Evolutionary conservation across 1,284 basidiomycete species (phyloP).

Genomic region (Tausonia pullulans): DNA sequence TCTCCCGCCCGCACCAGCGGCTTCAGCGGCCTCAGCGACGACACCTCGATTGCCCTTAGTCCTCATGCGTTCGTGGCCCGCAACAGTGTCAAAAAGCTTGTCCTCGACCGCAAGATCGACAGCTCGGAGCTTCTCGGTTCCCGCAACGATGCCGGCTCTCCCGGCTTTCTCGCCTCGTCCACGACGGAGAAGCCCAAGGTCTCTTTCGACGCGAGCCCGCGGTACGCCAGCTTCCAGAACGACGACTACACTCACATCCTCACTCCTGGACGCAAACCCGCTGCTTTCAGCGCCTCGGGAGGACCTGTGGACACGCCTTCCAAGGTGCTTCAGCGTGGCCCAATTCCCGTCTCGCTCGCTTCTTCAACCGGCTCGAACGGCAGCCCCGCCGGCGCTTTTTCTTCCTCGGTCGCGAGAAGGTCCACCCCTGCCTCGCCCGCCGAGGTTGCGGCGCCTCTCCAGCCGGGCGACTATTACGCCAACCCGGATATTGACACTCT

Average conservation of each 20-base stretch:
- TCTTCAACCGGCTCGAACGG: background rate
- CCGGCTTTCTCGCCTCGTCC: background rate
- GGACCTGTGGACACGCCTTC: background rate
- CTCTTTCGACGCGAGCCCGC: constrained; percentile 17
- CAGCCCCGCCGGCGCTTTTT: constrained; percentile 39
- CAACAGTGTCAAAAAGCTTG: constrained; percentile 88
- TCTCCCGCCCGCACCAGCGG: constrained; percentile 21
- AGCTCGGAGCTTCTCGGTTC: constrained; percentile 26
- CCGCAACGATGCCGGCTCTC: no score
- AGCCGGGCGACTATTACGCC: constrained; percentile 82
- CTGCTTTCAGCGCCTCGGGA: no score
- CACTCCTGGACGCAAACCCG: background rate
- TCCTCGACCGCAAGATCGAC: constrained; percentile 54
- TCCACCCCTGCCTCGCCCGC: constrained; percentile 25
- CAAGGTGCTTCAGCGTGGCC: background rate
- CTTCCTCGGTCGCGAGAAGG: constrained; percentile 4
- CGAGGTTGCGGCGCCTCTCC: constrained; percentile 38
- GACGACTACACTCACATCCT: constrained; percentile 6
- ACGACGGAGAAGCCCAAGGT: constrained; percentile 17
- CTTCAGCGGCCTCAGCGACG: constrained; percentile 47
- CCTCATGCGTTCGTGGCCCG: constrained; percentile 54
- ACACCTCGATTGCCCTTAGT: constrained; percentile 30
- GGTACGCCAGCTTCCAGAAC: constrained; percentile 3
- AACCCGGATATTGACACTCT: constrained; percentile 63
- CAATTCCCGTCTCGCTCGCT: background rate